These are phyloP conservation scores for Striga hermonthica DNA, from an alignment of 305 asterid species.

Conservation along the genomic window DNA sequence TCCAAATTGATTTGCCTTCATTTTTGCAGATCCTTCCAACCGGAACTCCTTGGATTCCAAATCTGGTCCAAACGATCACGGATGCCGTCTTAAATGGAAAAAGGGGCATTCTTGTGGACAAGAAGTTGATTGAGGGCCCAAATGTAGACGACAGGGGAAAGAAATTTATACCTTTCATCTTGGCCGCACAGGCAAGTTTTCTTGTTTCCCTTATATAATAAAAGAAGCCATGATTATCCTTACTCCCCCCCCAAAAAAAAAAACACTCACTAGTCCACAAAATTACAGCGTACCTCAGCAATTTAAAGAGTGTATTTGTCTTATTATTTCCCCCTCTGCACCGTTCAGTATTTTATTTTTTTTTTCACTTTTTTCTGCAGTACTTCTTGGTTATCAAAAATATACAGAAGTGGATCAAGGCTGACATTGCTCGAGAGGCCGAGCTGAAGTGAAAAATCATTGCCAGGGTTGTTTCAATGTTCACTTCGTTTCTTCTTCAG, in stretches of 20 bases:
- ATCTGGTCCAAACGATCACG: slow-evolving; percentile 56
- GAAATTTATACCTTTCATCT: slow-evolving; percentile 66
- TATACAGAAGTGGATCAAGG: slow-evolving; percentile 56
- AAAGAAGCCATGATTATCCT: not conserved
- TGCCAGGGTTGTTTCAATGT: not conserved
- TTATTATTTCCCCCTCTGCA: not conserved
- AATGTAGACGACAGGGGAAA: slow-evolving; percentile 78
- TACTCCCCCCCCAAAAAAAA: too few species aligned
- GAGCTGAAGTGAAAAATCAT: slow-evolving; percentile 39
- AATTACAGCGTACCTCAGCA: not conserved
- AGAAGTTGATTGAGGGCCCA: slow-evolving; percentile 85
- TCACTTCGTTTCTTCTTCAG: not conserved
- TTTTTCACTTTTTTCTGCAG: slow-evolving; percentile 35
- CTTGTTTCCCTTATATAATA: not conserved
- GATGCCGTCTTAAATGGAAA: slow-evolving; percentile 66
- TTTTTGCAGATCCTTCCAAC: slow-evolving; percentile 72
- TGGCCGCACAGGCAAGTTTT: slow-evolving; percentile 68
- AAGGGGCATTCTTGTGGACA: slow-evolving; percentile 61
- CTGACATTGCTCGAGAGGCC: slow-evolving; percentile 51
- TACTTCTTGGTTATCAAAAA: slow-evolving; percentile 67
- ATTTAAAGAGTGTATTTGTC: too few species aligned
- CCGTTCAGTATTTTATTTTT: not conserved
- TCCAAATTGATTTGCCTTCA: not conserved
- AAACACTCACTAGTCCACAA: not conserved
- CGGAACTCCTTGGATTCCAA: slow-evolving; percentile 83